A percentile compares a stretch with the other conserved stretches of the same genome.
Conservation (phyloP, 495 filamentous ascomycete species). For the Hypomontagnella submonticulosa region DNA sequence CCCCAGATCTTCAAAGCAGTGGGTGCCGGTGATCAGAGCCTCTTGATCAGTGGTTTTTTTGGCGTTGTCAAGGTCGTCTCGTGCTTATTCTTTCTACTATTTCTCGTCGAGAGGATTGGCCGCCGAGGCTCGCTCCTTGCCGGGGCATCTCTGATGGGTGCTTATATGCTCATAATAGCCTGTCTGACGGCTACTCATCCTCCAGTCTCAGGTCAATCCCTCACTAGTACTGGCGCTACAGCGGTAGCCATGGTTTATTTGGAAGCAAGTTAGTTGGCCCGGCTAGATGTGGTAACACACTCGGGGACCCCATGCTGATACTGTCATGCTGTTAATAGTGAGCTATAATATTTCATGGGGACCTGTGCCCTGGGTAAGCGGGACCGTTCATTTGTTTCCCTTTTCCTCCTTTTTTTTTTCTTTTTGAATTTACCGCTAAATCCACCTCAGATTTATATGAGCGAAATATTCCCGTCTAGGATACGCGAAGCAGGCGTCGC, state of each 20-base stretch:
- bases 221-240: constrained; percentile 54
- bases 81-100: constrained; percentile 54
- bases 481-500: constrained; percentile 61
- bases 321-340: constrained; percentile 20
- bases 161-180: constrained; percentile 45
- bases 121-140: constrained; percentile 51
- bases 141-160: constrained; percentile 53
- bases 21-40: constrained; percentile 55
- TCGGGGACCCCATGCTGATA: not conserved
- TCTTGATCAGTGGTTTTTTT: constrained; percentile 62
- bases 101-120: constrained; percentile 53
- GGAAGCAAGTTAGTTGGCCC: constrained; percentile 50
- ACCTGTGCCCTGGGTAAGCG: constrained; percentile 57
- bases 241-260: constrained; percentile 63
- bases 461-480: constrained; percentile 65
- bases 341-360: constrained; percentile 64
- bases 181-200: constrained; percentile 55
- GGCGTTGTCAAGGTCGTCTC: constrained; percentile 59
- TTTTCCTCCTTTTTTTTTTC: not conserved
- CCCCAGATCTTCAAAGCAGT: constrained; percentile 62
- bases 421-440: not conserved
- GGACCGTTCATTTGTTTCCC: not conserved
- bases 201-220: constrained; percentile 43
- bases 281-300: not conserved
- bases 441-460: constrained; percentile 52